These are phyloP conservation scores for Alternaria conjuncta DNA, from an alignment of 2,329 filamentous ascomycete species.

Conservation along the genomic window DNA sequence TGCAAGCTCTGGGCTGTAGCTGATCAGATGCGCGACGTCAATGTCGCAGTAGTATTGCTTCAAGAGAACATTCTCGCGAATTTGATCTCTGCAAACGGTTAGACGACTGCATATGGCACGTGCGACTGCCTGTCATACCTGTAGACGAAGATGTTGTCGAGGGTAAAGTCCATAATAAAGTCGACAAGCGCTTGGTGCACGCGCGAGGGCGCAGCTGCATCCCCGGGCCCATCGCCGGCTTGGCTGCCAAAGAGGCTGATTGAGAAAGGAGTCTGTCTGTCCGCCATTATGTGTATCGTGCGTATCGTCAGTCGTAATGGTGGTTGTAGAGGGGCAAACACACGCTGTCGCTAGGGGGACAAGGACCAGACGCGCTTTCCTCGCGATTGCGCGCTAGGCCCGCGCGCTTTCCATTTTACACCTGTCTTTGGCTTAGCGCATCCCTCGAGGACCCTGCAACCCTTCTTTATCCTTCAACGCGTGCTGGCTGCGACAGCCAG, in stretches of 20 bases:
- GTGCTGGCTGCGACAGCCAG: background rate
- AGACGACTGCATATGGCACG: constrained; percentile 31
- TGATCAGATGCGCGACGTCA: constrained; percentile 93
- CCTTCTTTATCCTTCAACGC: background rate
- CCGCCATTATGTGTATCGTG: constrained; percentile 49
- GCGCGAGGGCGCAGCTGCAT: constrained; percentile 43
- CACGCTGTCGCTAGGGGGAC: constrained; percentile 25
- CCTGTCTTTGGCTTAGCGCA: constrained; percentile 10
- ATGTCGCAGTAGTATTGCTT: constrained; percentile 97
- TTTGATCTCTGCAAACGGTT: constrained; percentile 74
- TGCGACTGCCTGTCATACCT: constrained; percentile 55
- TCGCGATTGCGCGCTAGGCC: constrained; percentile 19
- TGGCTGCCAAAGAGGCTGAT: constrained; percentile 73
- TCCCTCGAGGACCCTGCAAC: background rate
- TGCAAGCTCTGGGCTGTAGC: constrained; percentile 93
- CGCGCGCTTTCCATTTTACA: constrained; percentile 18
- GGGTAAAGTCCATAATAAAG: constrained; percentile 91
- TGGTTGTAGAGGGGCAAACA: constrained; percentile 23
- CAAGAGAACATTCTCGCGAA: constrained; percentile 90
- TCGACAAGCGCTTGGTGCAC: constrained; percentile 82
- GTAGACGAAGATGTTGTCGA: constrained; percentile 95
- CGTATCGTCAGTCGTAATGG: constrained; percentile 18
- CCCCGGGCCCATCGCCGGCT: constrained; percentile 39
- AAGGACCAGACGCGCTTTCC: constrained; percentile 20
- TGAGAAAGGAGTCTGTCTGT: constrained; percentile 86